Evolutionary conservation across 1,139 yeast genomes (phyloP), one percentile per base, ranked within the genome.

Genomic region (Sporopachydermia cereana): DNA sequence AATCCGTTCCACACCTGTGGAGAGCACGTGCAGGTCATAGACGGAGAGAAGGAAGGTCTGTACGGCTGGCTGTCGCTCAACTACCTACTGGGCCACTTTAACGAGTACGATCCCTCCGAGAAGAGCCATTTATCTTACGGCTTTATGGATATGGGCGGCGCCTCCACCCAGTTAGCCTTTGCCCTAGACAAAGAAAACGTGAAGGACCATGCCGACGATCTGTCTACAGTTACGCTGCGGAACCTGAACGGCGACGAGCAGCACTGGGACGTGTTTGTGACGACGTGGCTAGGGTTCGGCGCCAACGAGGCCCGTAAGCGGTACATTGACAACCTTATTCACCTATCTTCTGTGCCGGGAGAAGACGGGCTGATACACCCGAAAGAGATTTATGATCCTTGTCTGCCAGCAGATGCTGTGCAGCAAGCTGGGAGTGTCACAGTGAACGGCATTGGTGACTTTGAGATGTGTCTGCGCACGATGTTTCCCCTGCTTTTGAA

Each of bases 101-200:
- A 77, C 48, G 48, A 58, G 5, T 47, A 48, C 9, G 50, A 51
- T 29, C 78, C 80, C 0, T 58, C 56, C 3, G 77, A 77, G 1
- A 68, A 71, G 46, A 66, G 67, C 46, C 79, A 75, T 50, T 64
- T 72, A 23, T 77, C 93, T 0, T 82, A 76, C 54, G 95, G 95
- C 1, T 68, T 84, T 31, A 60, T 85, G 49, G 94, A 84, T 52
- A 80, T 85, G 88, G 95, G 95, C 2, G 95, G 95, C 0, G 93
- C 93, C 0, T 81, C 91, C 1, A 80, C 94, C 0, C 95, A 85
- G 57, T 76, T 85, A 31, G 84, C 86, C 1, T 84, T 83, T 58
- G 83, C 77, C 52, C 93, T 94, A 0, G 74, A 76, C 53, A 48
- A 63, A 18, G 67, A 80, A 0, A 84, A 79, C 50, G 64, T 68